These are phyloP conservation scores for Rehmannia glutinosa DNA, from an alignment of 257 asterid genomes.

Conservation along the genomic window DNA sequence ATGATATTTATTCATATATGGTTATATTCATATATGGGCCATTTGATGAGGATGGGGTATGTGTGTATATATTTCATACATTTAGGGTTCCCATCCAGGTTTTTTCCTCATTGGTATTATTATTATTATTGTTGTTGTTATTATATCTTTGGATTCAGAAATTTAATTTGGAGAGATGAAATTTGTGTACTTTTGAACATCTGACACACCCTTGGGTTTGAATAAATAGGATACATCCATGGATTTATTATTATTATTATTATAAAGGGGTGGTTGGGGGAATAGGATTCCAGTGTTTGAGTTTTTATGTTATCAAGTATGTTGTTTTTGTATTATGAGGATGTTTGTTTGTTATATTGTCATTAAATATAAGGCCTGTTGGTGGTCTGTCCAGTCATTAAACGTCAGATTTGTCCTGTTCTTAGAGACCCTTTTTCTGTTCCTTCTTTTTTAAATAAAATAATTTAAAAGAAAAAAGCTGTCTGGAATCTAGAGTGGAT, in stretches of 20 bases:
- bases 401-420: slow-evolving; percentile 29
- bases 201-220: slow-evolving; percentile 4
- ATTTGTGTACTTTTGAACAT: slow-evolving; percentile 22
- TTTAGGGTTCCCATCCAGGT: slow-evolving; percentile 16
- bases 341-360: slow-evolving; percentile 5
- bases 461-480: neutral
- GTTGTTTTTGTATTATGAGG: slow-evolving; percentile 23
- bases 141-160: slow-evolving; percentile 16
- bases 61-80: slow-evolving; percentile 29
- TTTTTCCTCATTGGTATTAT: neutral
- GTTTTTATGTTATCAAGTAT: no score
- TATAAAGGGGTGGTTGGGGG: neutral
- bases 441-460: neutral
- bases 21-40: slow-evolving; percentile 20
- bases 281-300: slow-evolving; percentile 17
- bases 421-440: neutral
- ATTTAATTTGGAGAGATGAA: slow-evolving; percentile 18
- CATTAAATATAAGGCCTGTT: neutral
- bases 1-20: no score
- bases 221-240: slow-evolving; percentile 20
- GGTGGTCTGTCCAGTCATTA: slow-evolving; percentile 15
- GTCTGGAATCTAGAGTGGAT: neutral
- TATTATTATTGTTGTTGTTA: no score
- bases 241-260: neutral
- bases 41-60: slow-evolving; percentile 27